Percentiles rank a stretch among this genome's conserved stretches.
These are phyloP conservation scores for Marasmius tenuissimus DNA, from an alignment of 1,284 basidiomycete species.

Conservation along the genomic window DNA sequence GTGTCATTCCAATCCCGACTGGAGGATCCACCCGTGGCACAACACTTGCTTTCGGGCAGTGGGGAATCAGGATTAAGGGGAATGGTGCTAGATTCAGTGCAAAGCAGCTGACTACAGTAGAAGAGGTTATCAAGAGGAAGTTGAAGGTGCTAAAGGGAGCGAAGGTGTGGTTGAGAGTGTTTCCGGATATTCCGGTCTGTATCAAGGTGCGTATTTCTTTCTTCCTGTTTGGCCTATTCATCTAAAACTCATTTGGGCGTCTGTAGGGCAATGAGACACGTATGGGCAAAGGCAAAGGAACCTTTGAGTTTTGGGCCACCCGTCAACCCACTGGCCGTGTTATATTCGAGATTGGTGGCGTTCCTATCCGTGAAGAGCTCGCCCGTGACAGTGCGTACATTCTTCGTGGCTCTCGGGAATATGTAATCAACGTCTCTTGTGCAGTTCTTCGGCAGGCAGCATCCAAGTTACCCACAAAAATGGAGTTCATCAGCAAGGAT, in stretches of 20 bases:
- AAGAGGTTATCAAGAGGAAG: conserved; percentile 89
- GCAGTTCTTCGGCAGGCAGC: conserved; percentile 86
- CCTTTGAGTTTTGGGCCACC: conserved; percentile 97
- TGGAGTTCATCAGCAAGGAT: conserved; percentile 81
- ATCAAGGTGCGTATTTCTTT: conserved; percentile 71
- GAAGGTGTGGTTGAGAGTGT: conserved; percentile 88
- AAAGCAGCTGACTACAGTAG: conserved; percentile 86
- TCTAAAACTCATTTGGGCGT: not conserved
- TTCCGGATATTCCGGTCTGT: conserved; percentile 97
- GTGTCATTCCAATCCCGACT: conserved; percentile 75
- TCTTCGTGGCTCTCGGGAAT: conserved; percentile 2
- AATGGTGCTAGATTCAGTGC: conserved; percentile 85
- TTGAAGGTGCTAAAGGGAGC: conserved; percentile 90
- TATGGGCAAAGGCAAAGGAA: conserved; percentile 99
- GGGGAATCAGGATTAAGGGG: conserved; percentile 87
- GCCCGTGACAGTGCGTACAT: conserved; percentile 82
- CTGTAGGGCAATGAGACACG: conserved; percentile 94
- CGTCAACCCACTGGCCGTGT: conserved; percentile 91
- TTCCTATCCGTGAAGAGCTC: conserved; percentile 88
- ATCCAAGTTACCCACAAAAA: conserved; percentile 86
- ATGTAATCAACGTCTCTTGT: not conserved
- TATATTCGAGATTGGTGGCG: conserved; percentile 93
- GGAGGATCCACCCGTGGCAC: conserved; percentile 96
- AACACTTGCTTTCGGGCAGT: conserved; percentile 89
- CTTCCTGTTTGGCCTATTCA: not conserved